These are phyloP conservation scores for Pyrus bretschneideri DNA, from an alignment of 306 rosid species.

Conservation along the genomic window DNA sequence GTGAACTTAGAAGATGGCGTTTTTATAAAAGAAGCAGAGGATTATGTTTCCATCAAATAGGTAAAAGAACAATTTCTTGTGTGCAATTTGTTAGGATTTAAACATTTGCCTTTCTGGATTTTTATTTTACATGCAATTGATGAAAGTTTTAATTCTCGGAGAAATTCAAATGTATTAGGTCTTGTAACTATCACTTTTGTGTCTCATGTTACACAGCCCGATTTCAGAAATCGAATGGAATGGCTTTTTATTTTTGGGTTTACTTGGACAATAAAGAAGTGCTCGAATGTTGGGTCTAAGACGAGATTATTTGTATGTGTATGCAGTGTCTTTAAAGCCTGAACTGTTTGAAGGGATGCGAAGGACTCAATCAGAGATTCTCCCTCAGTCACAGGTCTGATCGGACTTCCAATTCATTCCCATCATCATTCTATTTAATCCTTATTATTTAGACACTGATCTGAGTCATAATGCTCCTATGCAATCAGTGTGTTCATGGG, in stretches of 20 bases:
- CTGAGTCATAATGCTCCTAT: not conserved
- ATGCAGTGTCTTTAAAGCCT: slow-evolving; percentile 94
- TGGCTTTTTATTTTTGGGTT: not conserved
- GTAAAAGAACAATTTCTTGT: too few species aligned
- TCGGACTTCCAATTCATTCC: not conserved
- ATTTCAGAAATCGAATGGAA: not conserved
- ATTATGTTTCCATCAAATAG: too few species aligned
- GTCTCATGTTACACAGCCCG: not conserved
- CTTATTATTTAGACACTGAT: not conserved
- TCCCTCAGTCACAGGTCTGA: slow-evolving; percentile 90
- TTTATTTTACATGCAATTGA: not conserved
- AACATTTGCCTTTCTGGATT: not conserved
- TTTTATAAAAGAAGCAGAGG: too few species aligned
- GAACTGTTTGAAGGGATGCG: slow-evolving; percentile 92
- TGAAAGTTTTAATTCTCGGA: not conserved
- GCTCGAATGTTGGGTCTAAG: not conserved
- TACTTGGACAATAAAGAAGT: not conserved
- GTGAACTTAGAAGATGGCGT: too few species aligned
- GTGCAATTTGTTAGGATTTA: not conserved
- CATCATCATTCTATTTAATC: not conserved
- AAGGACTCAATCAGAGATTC: slow-evolving; percentile 78
- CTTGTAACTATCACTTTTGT: not conserved
- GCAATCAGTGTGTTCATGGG: slow-evolving; percentile 79
- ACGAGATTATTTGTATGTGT: not conserved
- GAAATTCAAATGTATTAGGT: not conserved